Evolutionary conservation across 78 protist genomes (phyloP), one percentile per base, ranked within the genome.

Genomic region (Dictyostelium firmibasis): DNA sequence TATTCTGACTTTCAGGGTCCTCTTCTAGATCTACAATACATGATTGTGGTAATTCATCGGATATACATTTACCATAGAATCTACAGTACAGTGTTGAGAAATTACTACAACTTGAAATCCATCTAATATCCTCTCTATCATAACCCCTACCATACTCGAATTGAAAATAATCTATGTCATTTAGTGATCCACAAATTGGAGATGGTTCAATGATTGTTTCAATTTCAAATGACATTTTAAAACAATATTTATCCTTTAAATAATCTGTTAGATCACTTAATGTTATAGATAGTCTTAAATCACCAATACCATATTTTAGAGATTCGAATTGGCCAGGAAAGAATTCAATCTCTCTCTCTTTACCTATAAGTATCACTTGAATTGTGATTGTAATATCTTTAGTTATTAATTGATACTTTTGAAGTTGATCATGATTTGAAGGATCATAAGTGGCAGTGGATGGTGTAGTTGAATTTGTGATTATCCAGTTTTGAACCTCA

Each of bases 41-140:
- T 2, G 43, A 20, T 82, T 82, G 76, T 18, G 86, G 86, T 11
- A 82, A 60, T 20, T 57, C 50, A 82, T 82, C 86, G 16, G 86
- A 18, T 31, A 82, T 31, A 82, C 86, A 82, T 41, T 43, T 50
- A 33, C 86, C 50, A 82, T 82, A 82, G 27, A 82, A 57, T 82
- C 86, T 82, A 25, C 38, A 13, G 36, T 57, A 82, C 2, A 82
- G 35, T 33, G 75, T 23, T 4, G 43, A 31, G 43, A 18, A 72
- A 60, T 82, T 60, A 20, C 60, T 20, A 44, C 38, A n/a, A 16
- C 33, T 50, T 16, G 72, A 31, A 25, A 82, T 29, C 86, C 86
- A 82, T 57, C 86, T 50, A 57, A 82, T 35, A 82, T 82, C 86
- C 3, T 82, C 50, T 57, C 86, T 57, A 23, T 20, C 27, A 5